Evolutionary conservation across 148 eudicot species (phyloP), one percentile per base, ranked within the genome.

Genomic region (Arctostaphylos glauca): DNA sequence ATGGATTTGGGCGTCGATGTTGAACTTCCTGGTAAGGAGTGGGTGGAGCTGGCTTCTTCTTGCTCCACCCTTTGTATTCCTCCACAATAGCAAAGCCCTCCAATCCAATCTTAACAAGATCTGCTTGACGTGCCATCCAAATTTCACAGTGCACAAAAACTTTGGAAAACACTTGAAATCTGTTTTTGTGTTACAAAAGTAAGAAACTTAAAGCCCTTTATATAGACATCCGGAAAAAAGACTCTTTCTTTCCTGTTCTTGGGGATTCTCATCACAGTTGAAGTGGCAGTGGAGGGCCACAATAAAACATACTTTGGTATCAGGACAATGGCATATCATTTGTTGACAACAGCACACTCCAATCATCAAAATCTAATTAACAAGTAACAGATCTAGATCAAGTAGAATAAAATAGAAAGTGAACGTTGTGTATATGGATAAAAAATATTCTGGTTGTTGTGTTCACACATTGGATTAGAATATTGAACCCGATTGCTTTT

Each of bases 11-110:
- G 9, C 18, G 3, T 2, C 3, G 74, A 70, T 70, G n/a, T 43
- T 70, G 67, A 21, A 62, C 67, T 9, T 62, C 56, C 12, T 53
- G 66, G 19, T 21, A 25, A n/a, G 10, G 66, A 19, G 64, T 21
- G 0, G 23, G 74, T 2, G 53, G n/a, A 16, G 53, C 9, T 4
- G 74, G 44, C 48, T 78, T 53, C 74, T 19, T 60, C 31, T 41
- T 79, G 15, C 58, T 81, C 16, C 80, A 52, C 18, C 58, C 54
- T 1, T 23, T 44, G 48, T 41, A 55, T 9, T 68, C 81, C 2
- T 84, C 83, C 46, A 80, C 52, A 52, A 74, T 47, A 16, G 54
- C 21, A 23, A 75, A 80, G 44, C 86, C 73, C 9, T 84, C 86
- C 2, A 41, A 38, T 38, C 83, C 86, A 12, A 84, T 62, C 10